phyloP scores from a whole-genome alignment of 2,329 filamentous ascomycete genomes.

The Acrodontium crateriforme region DNA sequence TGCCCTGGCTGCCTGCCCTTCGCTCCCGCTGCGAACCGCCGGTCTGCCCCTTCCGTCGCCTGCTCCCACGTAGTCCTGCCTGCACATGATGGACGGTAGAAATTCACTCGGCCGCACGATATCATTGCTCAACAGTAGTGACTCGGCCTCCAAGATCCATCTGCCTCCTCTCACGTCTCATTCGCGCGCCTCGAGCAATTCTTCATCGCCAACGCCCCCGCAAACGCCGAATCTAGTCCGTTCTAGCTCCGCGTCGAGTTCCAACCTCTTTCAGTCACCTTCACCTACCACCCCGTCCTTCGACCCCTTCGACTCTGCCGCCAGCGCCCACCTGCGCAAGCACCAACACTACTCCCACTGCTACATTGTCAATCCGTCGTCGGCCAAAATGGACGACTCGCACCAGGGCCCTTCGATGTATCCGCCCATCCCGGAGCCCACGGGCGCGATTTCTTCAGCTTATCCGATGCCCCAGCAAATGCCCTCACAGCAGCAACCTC shows the following conservation, averaged over 20 bases:
- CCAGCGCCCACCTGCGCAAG: conserved; percentile 3
- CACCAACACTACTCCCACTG: conserved; percentile 7
- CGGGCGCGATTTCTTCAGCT: conserved; percentile 14
- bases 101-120: conserved; percentile 36
- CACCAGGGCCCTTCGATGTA: conserved; percentile 18
- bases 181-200: conserved; percentile 6
- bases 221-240: neutral
- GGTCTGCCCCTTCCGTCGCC: neutral
- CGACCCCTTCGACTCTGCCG: conserved; percentile 30
- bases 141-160: conserved; percentile 13
- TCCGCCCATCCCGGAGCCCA: conserved; percentile 22
- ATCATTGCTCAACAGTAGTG: conserved; percentile 35
- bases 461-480: conserved; percentile 19
- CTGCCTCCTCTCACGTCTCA: conserved; percentile 11
- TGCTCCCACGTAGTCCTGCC: conserved; percentile 11
- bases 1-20: too few species aligned
- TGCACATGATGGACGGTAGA: conserved; percentile 36
- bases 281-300: conserved; percentile 25
- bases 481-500: conserved; percentile 10
- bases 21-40: too few species aligned
- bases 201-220: conserved; percentile 1
- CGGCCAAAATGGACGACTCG: conserved; percentile 22
- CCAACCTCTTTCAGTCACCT: conserved; percentile 32
- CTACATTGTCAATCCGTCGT: conserved; percentile 3
- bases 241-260: conserved; percentile 18